Conservation (phyloP, 176 grass and related monocot species). For the Carex scoparia region DNA sequence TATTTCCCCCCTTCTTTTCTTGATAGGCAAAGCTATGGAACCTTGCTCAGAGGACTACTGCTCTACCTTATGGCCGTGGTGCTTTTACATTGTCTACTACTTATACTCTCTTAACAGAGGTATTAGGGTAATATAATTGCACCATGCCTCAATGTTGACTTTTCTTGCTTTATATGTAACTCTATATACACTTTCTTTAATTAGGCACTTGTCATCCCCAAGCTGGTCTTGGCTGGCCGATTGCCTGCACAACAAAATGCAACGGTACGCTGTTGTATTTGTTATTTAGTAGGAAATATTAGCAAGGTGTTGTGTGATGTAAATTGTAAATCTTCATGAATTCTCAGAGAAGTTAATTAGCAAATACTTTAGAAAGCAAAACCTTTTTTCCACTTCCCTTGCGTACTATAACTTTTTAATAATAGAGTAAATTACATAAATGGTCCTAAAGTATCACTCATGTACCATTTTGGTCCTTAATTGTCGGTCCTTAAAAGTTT, state of each 20-base stretch:
- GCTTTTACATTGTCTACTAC: slow-evolving; percentile 96
- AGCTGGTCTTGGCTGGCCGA: slow-evolving; percentile 89
- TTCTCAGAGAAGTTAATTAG: background rate
- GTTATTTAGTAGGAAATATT: slow-evolving; percentile 6
- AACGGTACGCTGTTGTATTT: slow-evolving; percentile 40
- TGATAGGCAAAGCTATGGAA: slow-evolving; percentile 92
- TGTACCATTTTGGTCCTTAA: too few relatives aligned
- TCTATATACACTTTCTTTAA: slow-evolving; percentile 32
- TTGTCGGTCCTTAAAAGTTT: too few relatives aligned
- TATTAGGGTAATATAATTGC: slow-evolving; percentile 25
- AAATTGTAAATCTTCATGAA: background rate
- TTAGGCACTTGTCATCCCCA: slow-evolving; percentile 80
- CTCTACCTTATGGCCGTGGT: slow-evolving; percentile 88
- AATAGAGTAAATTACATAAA: background rate
- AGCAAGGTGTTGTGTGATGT: background rate
- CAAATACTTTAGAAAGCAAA: background rate
- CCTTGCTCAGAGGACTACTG: slow-evolving; percentile 93
- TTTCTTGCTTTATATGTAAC: slow-evolving; percentile 28
- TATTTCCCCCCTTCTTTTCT: slow-evolving; percentile 26
- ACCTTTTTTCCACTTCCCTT: background rate
- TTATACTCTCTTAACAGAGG: slow-evolving; percentile 91
- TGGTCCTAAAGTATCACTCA: too few relatives aligned
- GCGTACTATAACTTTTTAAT: background rate
- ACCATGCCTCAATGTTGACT: slow-evolving; percentile 17
- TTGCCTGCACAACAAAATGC: slow-evolving; percentile 96